Evolutionary conservation across 345 rosid genomes (phyloP).

Genomic region (Salix koriyanagi): DNA sequence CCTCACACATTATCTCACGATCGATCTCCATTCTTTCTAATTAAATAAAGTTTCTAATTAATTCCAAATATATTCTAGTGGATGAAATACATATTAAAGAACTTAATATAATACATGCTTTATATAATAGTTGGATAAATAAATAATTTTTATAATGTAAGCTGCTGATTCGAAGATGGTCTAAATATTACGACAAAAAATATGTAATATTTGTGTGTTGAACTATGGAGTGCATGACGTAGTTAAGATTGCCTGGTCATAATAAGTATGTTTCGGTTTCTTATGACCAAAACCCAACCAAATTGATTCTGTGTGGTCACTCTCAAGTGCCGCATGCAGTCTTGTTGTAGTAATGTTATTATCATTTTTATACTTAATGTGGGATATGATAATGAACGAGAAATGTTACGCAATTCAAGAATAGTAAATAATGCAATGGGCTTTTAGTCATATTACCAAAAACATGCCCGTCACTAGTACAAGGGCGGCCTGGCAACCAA

Average conservation of each 20-base stretch:
- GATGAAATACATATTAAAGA: too few species aligned
- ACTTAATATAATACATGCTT: neutral
- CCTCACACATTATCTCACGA: too few species aligned
- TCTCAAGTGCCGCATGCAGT: too few species aligned
- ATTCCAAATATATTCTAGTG: too few species aligned
- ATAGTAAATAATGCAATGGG: neutral
- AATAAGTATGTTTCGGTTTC: conserved; percentile 30
- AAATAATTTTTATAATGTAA: too few species aligned
- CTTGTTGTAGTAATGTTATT: too few species aligned
- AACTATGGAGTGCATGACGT: neutral
- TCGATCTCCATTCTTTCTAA: too few species aligned
- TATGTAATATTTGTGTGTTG: neutral
- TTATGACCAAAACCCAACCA: neutral
- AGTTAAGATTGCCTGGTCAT: conserved; percentile 22
- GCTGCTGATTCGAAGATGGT: too few species aligned
- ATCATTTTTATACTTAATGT: too few species aligned
- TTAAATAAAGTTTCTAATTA: too few species aligned
- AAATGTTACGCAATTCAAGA: neutral
- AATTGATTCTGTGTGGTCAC: neutral
- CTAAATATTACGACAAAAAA: too few species aligned
- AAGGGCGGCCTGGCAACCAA: neutral
- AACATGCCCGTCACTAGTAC: neutral
- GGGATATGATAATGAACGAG: neutral
- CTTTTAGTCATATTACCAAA: neutral
- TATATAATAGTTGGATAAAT: neutral